Conservation (phyloP, 805 yeast genomes). For the Wickerhamiella dianesei region DNA sequence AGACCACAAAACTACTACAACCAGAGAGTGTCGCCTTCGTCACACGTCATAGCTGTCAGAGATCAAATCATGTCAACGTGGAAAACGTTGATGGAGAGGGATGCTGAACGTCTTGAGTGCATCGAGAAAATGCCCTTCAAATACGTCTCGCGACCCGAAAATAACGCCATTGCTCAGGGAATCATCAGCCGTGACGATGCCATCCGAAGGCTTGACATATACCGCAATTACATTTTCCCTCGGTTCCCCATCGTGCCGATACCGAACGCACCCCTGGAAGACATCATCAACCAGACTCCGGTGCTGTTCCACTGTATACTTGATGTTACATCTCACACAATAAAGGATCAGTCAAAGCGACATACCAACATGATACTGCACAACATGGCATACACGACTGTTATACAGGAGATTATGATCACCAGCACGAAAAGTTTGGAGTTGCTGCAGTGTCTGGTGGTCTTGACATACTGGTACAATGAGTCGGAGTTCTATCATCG, state of each 20-base stretch:
- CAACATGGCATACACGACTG: slow-evolving; percentile 21
- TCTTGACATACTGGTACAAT: slow-evolving; percentile 67
- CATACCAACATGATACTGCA: slow-evolving; percentile 17
- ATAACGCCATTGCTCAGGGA: slow-evolving; percentile 39
- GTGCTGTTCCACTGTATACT: slow-evolving; percentile 50
- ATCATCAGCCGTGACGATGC: slow-evolving; percentile 50
- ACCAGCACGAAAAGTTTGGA: slow-evolving; percentile 61
- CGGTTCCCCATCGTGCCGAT: slow-evolving; percentile 47
- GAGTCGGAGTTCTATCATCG: slow-evolving; percentile 71
- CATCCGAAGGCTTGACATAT: slow-evolving; percentile 35
- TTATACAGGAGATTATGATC: slow-evolving; percentile 43
- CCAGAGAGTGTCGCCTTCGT: neutral
- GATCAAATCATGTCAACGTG: slow-evolving; percentile 18
- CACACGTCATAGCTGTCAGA: slow-evolving; percentile 10
- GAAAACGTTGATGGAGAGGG: slow-evolving; percentile 29
- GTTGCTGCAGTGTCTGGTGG: slow-evolving; percentile 44
- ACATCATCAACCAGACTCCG: slow-evolving; percentile 41
- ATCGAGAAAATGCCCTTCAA: slow-evolving; percentile 21
- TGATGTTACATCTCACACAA: slow-evolving; percentile 39
- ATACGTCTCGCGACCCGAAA: slow-evolving; percentile 15
- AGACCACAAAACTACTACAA: neutral
- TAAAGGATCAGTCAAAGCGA: slow-evolving; percentile 23
- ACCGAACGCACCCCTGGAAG: slow-evolving; percentile 34
- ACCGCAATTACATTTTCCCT: slow-evolving; percentile 34
- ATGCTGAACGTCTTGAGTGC: slow-evolving; percentile 36